Evolutionary conservation across 2,329 filamentous ascomycete genomes (phyloP).

Genomic region (Talaromyces funiculosus): DNA sequence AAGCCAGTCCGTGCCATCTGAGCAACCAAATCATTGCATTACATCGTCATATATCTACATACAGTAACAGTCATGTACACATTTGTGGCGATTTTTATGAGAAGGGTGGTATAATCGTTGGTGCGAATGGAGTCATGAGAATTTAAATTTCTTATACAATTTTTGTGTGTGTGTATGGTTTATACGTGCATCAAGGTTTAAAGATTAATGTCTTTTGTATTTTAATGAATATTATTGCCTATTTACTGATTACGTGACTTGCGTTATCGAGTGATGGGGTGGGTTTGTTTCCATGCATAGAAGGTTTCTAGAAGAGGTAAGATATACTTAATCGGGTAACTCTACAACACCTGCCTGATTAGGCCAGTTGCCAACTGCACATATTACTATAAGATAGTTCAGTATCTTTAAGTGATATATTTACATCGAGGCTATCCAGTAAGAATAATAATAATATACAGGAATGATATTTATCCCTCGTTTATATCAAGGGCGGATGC

Average conservation of each 20-base stretch:
- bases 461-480: neutral
- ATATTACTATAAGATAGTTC: neutral
- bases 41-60: neutral
- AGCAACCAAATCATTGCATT: neutral
- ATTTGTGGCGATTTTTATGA: neutral
- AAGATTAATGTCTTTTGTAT: neutral
- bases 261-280: no score
- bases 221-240: neutral
- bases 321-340: neutral
- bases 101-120: neutral
- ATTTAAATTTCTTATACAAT: slow-evolving; percentile 1
- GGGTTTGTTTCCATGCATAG: neutral
- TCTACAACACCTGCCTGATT: neutral
- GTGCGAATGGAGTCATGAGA: slow-evolving; percentile 9
- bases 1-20: neutral
- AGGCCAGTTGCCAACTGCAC: neutral
- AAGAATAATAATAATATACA: neutral
- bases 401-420: neutral
- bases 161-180: neutral
- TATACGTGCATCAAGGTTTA: neutral
- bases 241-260: neutral
- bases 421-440: neutral
- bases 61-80: neutral
- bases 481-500: neutral
- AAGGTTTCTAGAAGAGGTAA: neutral